Evolutionary conservation across 2,329 filamentous ascomycete species (phyloP), one percentile per base, ranked within the genome.

Genomic region (Myriangium duriaei): DNA sequence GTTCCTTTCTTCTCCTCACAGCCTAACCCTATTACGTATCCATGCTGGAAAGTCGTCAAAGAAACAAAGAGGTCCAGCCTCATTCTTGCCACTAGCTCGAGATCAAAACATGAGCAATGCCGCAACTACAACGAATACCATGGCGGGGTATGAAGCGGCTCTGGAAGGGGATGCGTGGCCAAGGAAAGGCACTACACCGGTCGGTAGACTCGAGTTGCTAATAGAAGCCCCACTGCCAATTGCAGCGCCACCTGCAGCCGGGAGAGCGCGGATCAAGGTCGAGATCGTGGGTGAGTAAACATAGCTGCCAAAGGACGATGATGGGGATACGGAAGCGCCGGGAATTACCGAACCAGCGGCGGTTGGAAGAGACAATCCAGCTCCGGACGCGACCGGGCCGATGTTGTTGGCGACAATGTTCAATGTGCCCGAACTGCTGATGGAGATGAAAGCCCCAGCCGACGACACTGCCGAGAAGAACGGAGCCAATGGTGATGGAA

Each of bases 351-450:
- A 39, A 5, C 36, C 36, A 39, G 36, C 24, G 12, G 14, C 36
- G 11, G 35, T 12, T 17, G 35, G 19, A 13, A 26, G 15, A 13
- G 35, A 31, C 7, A 17, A 30, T 13, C 28, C 30, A 15, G 36
- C 32, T 21, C 26, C 28, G 11, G 24, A 26, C 11, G 29, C 36
- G 10, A 30, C 18, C 5, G 30, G 13, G 26, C 30, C 30, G 13
- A 29, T 18, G 21, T 36, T 36, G 34, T 19, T 39, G 17, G 36
- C 30, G 11, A 39, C 30, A 4, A 30, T 32, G 6, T 32, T 30
- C n/a, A 39, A 39, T 21, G 36, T 32, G 30, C 36, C 29, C 9
- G 36, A 39, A 15, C 36, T 39, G 21, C 36, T 39, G 36, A 39
- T 21, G 16, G 36, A 39, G 5, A 32, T 12, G 30, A 39, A 39